Base-by-base conservation (phyloP, 768 basidiomycete species). In the Trametes maxima region DNA sequence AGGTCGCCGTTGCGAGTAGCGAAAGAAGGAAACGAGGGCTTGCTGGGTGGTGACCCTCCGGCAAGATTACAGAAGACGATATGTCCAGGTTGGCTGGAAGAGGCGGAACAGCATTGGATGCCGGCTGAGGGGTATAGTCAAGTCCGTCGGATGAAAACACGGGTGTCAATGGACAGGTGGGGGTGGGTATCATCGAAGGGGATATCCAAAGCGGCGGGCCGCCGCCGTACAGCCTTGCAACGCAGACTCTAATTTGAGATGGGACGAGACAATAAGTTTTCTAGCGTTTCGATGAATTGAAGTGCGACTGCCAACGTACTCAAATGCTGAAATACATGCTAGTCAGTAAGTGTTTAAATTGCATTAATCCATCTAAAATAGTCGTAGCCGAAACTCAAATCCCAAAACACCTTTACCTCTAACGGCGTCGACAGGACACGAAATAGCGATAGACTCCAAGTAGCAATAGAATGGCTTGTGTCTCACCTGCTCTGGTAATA, bases 201-300 rank as follows among this genome's bases (percentile, higher is more conserved):
- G 87, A 82, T 52, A 95, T 77, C 67, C 86, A 79, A 40, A 96
- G 79, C 0, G 80, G 79, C 13, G 95, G 94, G 0, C 92, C 89
- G 17, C 92, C 89, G 22, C 94, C 92, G 68, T 96, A 97, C 6
- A 97, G 81, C 40, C 90, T 83, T 10, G 95, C 84, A 54, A 96
- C 84, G 73, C 92, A 94, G 65, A 95, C 77, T 74, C 93, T 95
- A 44, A 2, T 6, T 12, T n/a, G 60, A 13, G 46, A 57, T 44
- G 17, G n/a, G 53, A 17, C 16, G 25, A 62, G 67, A 47, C 57
- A 36, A 57, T 48, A 62, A 17, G 13, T 45, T 45, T n/a, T 16
- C 40, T 3, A 16, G 21, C 12, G 21, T 17, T 21, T 24, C 1
- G 16, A 36, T 8, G 4, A n/a, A 16, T 10, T 37, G 5, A 12